Percentiles rank a stretch among this genome's conserved stretches.
Conservation (phyloP, 2,329 filamentous ascomycete genomes). For the Ophiostoma ips region DNA sequence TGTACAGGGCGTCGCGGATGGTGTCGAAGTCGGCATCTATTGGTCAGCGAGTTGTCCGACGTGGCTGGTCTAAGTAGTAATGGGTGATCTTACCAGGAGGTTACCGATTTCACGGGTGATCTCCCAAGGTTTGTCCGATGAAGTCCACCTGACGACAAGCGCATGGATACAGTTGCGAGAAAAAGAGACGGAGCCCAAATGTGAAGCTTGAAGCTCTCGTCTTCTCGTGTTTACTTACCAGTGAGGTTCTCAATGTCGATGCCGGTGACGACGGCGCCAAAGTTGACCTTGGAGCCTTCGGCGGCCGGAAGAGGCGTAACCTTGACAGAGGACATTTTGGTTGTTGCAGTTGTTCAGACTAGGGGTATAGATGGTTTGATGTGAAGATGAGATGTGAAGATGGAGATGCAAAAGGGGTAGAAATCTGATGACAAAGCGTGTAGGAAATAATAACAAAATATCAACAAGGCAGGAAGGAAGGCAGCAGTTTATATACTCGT, state of each 20-base stretch:
- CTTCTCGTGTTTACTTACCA: slow-evolving; percentile 30
- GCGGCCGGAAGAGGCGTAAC: slow-evolving; percentile 9
- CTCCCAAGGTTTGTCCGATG: slow-evolving; percentile 12
- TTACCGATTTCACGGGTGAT: slow-evolving; percentile 18
- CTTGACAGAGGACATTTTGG: slow-evolving; percentile 13
- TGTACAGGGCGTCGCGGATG: slow-evolving; percentile 53
- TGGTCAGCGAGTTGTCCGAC: not conserved
- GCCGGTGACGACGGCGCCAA: slow-evolving; percentile 46
- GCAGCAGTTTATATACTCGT: not conserved
- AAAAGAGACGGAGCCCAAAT: not conserved
- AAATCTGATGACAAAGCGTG: not conserved
- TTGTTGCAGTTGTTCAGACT: not conserved
- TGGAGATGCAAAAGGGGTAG: not conserved
- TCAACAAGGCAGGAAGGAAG: not conserved
- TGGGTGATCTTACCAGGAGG: slow-evolving; percentile 14
- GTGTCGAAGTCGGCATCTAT: slow-evolving; percentile 48
- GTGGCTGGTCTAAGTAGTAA: not conserved
- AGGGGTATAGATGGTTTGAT: not conserved
- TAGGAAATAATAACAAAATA: not conserved
- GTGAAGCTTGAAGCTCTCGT: not conserved
- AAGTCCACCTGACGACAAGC: slow-evolving; percentile 3
- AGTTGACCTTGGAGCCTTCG: slow-evolving; percentile 28
- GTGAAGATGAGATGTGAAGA: not conserved
- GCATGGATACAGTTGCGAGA: not conserved
- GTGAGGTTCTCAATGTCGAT: slow-evolving; percentile 47